Evolutionary conservation across 2,329 filamentous ascomycete species (phyloP).

Genomic region (Botrytis fabae): DNA sequence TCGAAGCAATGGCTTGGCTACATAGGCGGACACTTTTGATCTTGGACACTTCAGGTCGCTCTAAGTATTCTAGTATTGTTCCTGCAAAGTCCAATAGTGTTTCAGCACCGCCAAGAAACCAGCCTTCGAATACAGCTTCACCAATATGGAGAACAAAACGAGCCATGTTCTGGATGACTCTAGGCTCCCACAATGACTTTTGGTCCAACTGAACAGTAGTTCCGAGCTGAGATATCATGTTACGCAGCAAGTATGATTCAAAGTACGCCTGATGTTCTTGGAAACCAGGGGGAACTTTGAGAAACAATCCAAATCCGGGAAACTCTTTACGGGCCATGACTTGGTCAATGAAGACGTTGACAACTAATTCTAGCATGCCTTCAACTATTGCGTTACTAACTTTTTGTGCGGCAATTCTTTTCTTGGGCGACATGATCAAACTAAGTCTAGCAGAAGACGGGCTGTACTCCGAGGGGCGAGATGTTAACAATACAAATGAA

Average conservation of each 20-base stretch:
- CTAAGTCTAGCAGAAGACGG: conserved; percentile 64
- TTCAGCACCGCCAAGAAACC: conserved; percentile 89
- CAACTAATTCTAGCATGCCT: conserved; percentile 72
- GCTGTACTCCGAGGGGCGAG: conserved; percentile 59
- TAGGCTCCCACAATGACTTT: conserved; percentile 74
- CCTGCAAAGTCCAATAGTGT: conserved; percentile 83
- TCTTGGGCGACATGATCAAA: conserved; percentile 60
- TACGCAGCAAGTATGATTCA: conserved; percentile 81
- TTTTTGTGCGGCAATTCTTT: conserved; percentile 50
- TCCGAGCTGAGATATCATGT: conserved; percentile 69
- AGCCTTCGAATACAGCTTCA: conserved; percentile 92
- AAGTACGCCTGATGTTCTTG: conserved; percentile 95
- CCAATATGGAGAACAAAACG: conserved; percentile 78
- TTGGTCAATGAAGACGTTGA: conserved; percentile 82
- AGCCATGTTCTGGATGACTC: conserved; percentile 81
- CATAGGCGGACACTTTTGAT: conserved; percentile 91
- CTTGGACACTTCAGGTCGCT: conserved; percentile 75
- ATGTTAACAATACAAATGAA: conserved; percentile 85
- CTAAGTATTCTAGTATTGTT: conserved; percentile 81
- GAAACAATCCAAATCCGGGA: conserved; percentile 77
- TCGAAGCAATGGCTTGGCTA: conserved; percentile 73
- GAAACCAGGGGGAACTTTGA: conserved; percentile 88
- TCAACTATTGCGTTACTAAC: conserved; percentile 72
- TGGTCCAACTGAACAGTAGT: conserved; percentile 71
- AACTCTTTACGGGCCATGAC: conserved; percentile 87